Conservation (phyloP, 352 stramenopile genomes). For the Halophytophthora polymorphica region DNA sequence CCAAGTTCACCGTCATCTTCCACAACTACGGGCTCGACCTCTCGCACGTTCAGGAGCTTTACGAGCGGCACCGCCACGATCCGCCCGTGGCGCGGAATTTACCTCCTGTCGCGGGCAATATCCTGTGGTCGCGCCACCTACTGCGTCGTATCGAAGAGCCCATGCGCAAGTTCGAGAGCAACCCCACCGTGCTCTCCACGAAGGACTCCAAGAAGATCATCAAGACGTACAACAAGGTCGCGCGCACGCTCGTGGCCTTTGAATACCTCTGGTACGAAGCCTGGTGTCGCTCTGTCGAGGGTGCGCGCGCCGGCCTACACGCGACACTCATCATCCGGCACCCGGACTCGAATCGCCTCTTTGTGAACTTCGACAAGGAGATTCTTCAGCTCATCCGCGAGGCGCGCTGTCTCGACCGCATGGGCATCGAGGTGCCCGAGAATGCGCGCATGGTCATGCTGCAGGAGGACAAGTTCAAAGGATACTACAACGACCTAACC, state of each 20-base stretch:
- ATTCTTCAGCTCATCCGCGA: conserved; percentile 87
- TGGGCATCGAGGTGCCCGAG: conserved; percentile 82
- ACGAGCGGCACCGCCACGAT: conserved; percentile 84
- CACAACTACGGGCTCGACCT: conserved; percentile 90
- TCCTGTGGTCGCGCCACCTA: conserved; percentile 83
- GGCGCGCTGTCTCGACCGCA: conserved; percentile 77
- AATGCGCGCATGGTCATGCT: conserved; percentile 83
- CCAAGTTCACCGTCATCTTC: conserved; percentile 91
- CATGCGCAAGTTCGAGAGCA: conserved; percentile 87
- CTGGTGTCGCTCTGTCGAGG: conserved; percentile 81
- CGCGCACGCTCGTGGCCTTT: conserved; percentile 86
- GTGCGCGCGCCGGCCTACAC: conserved; percentile 67
- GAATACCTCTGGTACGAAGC: conserved; percentile 90
- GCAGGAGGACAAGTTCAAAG: conserved; percentile 87
- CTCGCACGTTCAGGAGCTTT: conserved; percentile 80
- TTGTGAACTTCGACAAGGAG: conserved; percentile 89
- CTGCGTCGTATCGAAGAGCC: conserved; percentile 85
- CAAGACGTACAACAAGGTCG: conserved; percentile 90
- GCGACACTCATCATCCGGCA: conserved; percentile 86
- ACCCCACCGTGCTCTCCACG: conserved; percentile 77
- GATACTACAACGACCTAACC: conserved; percentile 80
- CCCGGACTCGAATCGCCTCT: conserved; percentile 65
- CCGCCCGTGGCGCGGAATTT: conserved; percentile 78
- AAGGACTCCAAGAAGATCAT: conserved; percentile 91
- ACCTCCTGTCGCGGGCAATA: conserved; percentile 83